Conservation (phyloP, 2,329 filamentous ascomycete genomes). For the Pseudocercospora ulei region DNA sequence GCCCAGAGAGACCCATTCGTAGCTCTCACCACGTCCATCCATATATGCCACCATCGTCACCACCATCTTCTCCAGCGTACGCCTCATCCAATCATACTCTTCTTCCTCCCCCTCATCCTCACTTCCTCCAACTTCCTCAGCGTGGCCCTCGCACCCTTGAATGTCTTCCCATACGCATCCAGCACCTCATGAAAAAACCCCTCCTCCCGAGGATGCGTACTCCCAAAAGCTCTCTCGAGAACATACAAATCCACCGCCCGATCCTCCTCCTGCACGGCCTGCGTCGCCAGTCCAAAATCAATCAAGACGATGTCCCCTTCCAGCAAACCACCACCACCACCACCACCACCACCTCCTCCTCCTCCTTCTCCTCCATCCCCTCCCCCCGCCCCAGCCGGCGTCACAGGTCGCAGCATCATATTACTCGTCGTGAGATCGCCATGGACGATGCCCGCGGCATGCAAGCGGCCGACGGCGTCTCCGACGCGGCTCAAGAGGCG, state of each 20-base stretch:
- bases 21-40: too few species aligned
- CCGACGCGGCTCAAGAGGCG: constrained; percentile 34
- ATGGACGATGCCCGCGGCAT: constrained; percentile 78
- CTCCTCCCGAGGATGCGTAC: constrained; percentile 83
- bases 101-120: constrained; percentile 84
- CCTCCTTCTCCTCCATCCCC: constrained; percentile 3
- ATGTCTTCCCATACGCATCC: constrained; percentile 60
- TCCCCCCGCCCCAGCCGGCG: constrained; percentile 19
- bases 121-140: constrained; percentile 83
- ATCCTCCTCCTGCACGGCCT: constrained; percentile 78
- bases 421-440: constrained; percentile 97
- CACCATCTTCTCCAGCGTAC: neutral
- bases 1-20: too few species aligned
- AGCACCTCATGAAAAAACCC: constrained; percentile 71
- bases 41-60: neutral
- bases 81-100: constrained; percentile 84
- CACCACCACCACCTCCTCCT: neutral
- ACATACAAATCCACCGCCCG: constrained; percentile 94
- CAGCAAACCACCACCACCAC: constrained; percentile 28
- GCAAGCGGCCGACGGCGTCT: constrained; percentile 46
- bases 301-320: constrained; percentile 78
- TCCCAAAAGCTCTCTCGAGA: constrained; percentile 84
- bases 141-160: constrained; percentile 64
- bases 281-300: constrained; percentile 82
- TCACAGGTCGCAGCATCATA: constrained; percentile 59